phyloP scores from a whole-genome alignment of 106 monocot genomes.

The Amphibolis antarctica region DNA sequence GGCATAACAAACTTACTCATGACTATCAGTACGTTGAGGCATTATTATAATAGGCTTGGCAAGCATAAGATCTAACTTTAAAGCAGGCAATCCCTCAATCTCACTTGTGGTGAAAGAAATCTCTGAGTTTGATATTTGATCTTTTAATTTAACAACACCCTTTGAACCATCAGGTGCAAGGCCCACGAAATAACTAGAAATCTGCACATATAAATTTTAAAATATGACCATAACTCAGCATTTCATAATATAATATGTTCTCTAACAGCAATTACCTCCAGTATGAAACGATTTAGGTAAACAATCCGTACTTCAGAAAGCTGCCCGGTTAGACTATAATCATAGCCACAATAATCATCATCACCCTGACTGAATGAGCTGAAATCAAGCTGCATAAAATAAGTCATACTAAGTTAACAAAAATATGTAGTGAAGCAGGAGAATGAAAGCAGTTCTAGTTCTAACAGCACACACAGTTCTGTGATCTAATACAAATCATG shows the following conservation, averaged over 20 bases:
- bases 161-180: constrained; percentile 55
- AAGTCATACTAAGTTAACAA: background rate
- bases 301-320: constrained; percentile 94
- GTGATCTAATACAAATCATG: no score
- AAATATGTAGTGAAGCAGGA: background rate
- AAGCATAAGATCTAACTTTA: constrained; percentile 81
- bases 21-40: constrained; percentile 69
- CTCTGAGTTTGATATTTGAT: constrained; percentile 74
- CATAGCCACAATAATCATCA: constrained; percentile 83
- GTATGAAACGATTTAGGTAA: constrained; percentile 88
- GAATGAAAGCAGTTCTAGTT: background rate
- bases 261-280: constrained; percentile 48
- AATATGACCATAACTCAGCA: background rate
- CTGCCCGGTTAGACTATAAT: constrained; percentile 82
- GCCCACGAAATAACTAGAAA: constrained; percentile 81
- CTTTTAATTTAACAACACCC: constrained; percentile 70
- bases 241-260: background rate
- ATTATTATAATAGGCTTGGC: constrained; percentile 82
- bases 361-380: constrained; percentile 60
- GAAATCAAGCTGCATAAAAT: constrained; percentile 79
- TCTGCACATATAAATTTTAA: constrained; percentile 28
- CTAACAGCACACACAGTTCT: no score
- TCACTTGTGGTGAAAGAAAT: constrained; percentile 69
- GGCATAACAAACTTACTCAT: constrained; percentile 43
- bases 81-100: constrained; percentile 88